A percentile compares a stretch with the other conserved stretches of the same genome.
phyloP scores from a whole-genome alignment of 78 protist genomes.

The Neovahlkampfia damariscottae region DNA sequence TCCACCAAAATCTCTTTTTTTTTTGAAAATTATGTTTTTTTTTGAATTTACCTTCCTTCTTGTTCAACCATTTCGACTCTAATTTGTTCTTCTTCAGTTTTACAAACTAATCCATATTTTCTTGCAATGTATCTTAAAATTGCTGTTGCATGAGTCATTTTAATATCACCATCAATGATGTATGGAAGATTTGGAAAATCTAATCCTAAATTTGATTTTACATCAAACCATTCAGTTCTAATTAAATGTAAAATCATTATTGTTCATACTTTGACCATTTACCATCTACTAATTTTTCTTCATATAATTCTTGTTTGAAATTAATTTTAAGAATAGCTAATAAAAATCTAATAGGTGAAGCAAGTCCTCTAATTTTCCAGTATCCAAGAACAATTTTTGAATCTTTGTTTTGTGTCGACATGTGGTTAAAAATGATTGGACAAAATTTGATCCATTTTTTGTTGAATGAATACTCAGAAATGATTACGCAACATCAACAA shows the following conservation, averaged over 20 bases:
- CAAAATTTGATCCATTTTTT: no score
- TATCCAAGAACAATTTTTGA: neutral
- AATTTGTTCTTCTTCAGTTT: neutral
- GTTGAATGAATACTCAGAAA: no score
- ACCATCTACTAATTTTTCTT: no score
- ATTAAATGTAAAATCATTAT: neutral
- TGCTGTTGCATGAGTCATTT: slow-evolving; percentile 1
- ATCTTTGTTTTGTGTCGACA: no score
- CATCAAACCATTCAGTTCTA: slow-evolving; percentile 6
- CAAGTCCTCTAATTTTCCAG: slow-evolving; percentile 18
- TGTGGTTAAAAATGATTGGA: no score
- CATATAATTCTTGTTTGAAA: neutral
- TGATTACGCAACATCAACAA: no score
- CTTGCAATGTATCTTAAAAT: neutral
- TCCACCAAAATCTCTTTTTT: no score
- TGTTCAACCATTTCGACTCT: neutral
- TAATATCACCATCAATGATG: slow-evolving; percentile 1
- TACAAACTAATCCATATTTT: neutral
- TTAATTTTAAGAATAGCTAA: neutral
- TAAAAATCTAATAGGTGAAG: neutral
- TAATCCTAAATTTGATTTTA: neutral
- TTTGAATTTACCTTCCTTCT: neutral
- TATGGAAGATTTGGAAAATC: slow-evolving; percentile 23
- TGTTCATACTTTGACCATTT: no score
- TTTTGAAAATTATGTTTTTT: no score